Conservation (phyloP, 2,329 filamentous ascomycete species). For the Massarina eburnea region DNA sequence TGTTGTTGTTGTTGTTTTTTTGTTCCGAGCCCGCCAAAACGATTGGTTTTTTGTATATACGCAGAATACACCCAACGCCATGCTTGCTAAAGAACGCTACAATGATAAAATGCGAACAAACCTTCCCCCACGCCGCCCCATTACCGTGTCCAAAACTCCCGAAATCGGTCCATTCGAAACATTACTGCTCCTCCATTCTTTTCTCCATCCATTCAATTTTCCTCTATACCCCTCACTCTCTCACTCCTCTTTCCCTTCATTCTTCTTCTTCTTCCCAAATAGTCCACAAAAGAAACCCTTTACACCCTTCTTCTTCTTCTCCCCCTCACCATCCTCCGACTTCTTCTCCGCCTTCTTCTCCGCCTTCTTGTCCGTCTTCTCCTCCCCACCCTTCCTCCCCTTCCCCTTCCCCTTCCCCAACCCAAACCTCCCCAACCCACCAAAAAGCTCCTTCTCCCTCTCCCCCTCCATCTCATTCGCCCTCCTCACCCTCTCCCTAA, state of each 20-base stretch:
- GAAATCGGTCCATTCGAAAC: no score
- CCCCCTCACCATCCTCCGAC: slow-evolving; percentile 6
- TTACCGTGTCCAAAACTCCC: no score
- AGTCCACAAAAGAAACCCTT: slow-evolving; percentile 6
- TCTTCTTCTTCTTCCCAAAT: slow-evolving; percentile 3
- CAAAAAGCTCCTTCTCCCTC: slow-evolving; percentile 26
- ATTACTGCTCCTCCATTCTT: neutral
- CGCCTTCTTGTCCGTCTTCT: slow-evolving; percentile 30
- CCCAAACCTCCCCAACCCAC: no score
- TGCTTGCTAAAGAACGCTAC: no score
- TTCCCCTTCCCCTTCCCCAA: slow-evolving; percentile 23
- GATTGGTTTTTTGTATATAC: no score
- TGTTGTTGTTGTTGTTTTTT: no score
- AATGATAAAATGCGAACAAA: no score
- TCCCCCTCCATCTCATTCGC: slow-evolving; percentile 33
- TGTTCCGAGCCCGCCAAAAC: no score
- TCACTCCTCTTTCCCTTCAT: neutral
- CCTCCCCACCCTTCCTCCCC: no score
- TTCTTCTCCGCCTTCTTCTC: slow-evolving; percentile 28
- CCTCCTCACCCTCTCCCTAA: slow-evolving; percentile 26
- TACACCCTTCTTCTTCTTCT: slow-evolving; percentile 9
- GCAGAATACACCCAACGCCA: no score
- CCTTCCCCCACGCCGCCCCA: no score
- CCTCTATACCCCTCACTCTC: neutral
- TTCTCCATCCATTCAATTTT: neutral